Percentiles rank a stretch among this genome's conserved stretches.
Conservation (phyloP, 148 eudicot species). For the Persicaria maculosa region DNA sequence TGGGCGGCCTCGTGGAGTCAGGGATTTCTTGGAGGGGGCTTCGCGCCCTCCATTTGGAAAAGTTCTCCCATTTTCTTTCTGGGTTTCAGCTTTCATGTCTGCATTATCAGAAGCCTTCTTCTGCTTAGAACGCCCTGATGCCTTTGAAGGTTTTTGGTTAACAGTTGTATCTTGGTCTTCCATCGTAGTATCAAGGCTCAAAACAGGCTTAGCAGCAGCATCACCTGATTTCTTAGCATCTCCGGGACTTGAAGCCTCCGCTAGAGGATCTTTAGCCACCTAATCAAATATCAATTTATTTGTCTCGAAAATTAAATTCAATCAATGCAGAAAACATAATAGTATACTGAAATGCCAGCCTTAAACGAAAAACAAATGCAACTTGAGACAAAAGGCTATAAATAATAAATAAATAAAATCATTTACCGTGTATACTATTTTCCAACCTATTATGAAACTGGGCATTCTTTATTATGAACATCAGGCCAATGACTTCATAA, state of each 20-base stretch:
- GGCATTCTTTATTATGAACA: not conserved
- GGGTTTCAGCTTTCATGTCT: constrained; percentile 11
- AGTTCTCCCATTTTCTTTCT: constrained; percentile 19
- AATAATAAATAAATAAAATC: not conserved
- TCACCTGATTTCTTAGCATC: constrained; percentile 5
- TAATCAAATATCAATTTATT: constrained; percentile 3
- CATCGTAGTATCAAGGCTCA: not conserved
- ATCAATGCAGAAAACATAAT: not conserved
- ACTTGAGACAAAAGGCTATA: not conserved
- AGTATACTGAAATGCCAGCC: not conserved
- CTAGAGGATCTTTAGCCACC: constrained; percentile 17
- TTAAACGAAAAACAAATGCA: not conserved
- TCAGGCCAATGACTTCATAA: not conserved
- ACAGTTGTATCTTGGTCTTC: not conserved
- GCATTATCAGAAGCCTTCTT: constrained; percentile 10
- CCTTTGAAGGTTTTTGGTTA: constrained; percentile 21
- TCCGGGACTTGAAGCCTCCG: constrained; percentile 4
- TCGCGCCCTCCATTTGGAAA: constrained; percentile 24
- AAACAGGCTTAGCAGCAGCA: constrained; percentile 11
- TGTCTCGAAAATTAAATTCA: constrained; percentile 1
- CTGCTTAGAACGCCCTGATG: constrained; percentile 18
- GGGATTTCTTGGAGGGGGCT: constrained; percentile 13
- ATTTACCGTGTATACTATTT: not conserved
- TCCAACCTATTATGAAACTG: not conserved
- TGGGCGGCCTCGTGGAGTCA: not conserved